Percentiles rank a stretch among this genome's conserved stretches.
Evolutionary conservation across 2,329 filamentous ascomycete species (phyloP).

Genomic region (Talaromyces sp.): DNA sequence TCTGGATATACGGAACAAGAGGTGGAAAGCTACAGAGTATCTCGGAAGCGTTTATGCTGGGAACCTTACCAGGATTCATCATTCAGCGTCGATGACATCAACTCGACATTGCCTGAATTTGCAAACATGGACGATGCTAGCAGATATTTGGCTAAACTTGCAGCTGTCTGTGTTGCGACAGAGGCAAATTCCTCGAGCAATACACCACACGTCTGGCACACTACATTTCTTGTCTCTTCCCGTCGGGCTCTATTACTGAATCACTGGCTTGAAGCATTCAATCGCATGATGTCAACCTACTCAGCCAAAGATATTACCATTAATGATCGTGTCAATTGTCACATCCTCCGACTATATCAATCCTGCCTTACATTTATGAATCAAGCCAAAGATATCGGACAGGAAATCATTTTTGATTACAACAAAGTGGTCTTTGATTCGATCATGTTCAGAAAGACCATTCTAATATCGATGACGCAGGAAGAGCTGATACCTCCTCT

Average conservation of each 20-base stretch:
- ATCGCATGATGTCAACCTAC: constrained; percentile 6
- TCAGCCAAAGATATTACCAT: background rate
- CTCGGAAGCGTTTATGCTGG: constrained; percentile 2
- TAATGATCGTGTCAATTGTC: background rate
- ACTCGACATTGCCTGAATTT: constrained; percentile 6
- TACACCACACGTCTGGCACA: background rate
- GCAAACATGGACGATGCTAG: constrained; percentile 1
- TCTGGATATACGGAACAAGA: constrained; percentile 2
- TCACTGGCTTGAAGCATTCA: constrained; percentile 12
- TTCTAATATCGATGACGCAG: constrained; percentile 7
- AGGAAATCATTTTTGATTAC: constrained; percentile 8
- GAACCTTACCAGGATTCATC: background rate
- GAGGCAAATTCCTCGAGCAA: background rate
- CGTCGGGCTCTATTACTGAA: constrained; percentile 4
- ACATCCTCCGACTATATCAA: constrained; percentile 13
- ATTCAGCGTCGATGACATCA: background rate
- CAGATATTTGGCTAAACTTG: background rate
- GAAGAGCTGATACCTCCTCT: constrained; percentile 7
- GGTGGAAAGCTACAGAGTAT: background rate
- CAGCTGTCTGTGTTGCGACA: background rate
- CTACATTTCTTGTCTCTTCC: constrained; percentile 5
- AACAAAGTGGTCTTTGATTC: constrained; percentile 11
- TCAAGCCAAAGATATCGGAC: constrained; percentile 10
- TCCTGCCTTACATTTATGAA: constrained; percentile 11
- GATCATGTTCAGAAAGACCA: constrained; percentile 5